Evolutionary conservation across 768 basidiomycete species (phyloP), one percentile per base, ranked within the genome.

Genomic region (Leccinum longicurvipes): DNA sequence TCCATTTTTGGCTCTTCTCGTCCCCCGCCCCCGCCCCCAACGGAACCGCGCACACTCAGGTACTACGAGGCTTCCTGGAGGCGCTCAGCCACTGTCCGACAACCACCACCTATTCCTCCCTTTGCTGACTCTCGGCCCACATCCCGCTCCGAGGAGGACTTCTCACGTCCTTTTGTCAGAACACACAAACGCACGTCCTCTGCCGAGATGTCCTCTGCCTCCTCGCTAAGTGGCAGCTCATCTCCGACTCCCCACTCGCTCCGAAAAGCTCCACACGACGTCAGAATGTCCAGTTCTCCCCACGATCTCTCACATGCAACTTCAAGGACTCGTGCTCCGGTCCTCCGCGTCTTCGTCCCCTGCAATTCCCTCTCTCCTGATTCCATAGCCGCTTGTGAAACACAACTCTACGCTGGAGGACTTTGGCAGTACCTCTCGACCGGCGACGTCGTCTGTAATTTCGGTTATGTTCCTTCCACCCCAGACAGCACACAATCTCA

Each of bases 371-470:
- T 89, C 41, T 76, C 81, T 36, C 57, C 62, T 0, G 63, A 62
- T 21, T 77, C 77, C 46, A 72, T 89, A 44, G 65, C 76, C 10
- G 73, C 74, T 11, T 91, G 89, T 66, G 85, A 89, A 63, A 78
- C 82, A 29, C 87, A 91, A 65, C 77, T 93, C 5, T 72, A 81
- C n/a, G 75, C 78, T 1, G 77, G 81, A 1, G 87, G 82, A 0
- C 77, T 93, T 6, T 91, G 89, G 89, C 72, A 77, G 6, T 81
- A 89, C 63, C 76, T 93, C n/a, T 89, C 86, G 1, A 79, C 78
- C 0, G 91, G 91, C 1, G 91, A 93, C 62, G 71, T 91, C 34
- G 78, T 93, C 21, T 90, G 86, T 65, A 93, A 93, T 69, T 77
- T 93, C 46, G 91, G 91, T 6, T 91, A 84, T 63, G 76, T 93